A percentile compares a stretch with the other conserved stretches of the same genome.
Conservation (phyloP, 306 rosid genomes). For the Trifolium dubium region DNA sequence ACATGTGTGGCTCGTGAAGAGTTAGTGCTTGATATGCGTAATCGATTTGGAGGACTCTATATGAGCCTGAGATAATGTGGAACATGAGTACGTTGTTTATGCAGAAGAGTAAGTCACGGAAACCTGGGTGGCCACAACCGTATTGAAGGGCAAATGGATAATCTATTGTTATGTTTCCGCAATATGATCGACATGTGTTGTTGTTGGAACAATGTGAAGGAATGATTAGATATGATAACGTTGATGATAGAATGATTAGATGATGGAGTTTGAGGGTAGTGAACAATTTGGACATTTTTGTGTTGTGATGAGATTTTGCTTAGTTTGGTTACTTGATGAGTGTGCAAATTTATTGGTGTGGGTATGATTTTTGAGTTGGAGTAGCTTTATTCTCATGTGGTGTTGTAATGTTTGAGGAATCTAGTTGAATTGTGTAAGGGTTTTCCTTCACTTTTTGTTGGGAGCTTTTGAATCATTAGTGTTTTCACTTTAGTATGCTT, state of each 20-base stretch:
- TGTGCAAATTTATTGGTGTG: slow-evolving; percentile 20
- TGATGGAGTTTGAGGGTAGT: slow-evolving; percentile 42
- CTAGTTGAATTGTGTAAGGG: slow-evolving; percentile 61
- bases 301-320: slow-evolving; percentile 53
- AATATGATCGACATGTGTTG: slow-evolving; percentile 73
- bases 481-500: slow-evolving; percentile 50
- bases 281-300: slow-evolving; percentile 51
- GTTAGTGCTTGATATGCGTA: slow-evolving; percentile 88
- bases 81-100: slow-evolving; percentile 89
- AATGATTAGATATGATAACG: slow-evolving; percentile 35
- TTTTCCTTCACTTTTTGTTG: slow-evolving; percentile 50
- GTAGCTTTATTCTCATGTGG: slow-evolving; percentile 65
- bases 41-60: slow-evolving; percentile 85
- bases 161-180: slow-evolving; percentile 89
- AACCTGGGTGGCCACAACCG: slow-evolving; percentile 99
- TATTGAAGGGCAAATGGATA: slow-evolving; percentile 79
- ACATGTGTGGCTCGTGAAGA: slow-evolving; percentile 92
- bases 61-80: slow-evolving; percentile 87
- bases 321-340: slow-evolving; percentile 29
- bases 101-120: slow-evolving; percentile 85
- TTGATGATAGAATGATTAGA: slow-evolving; percentile 34
- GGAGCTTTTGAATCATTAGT: slow-evolving; percentile 31
- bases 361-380: slow-evolving; percentile 33
- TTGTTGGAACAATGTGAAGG: slow-evolving; percentile 36
- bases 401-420: slow-evolving; percentile 51